These are phyloP conservation scores for Trichoderma sp. DNA, from an alignment of 2,329 filamentous ascomycete genomes.

Conservation along the genomic window DNA sequence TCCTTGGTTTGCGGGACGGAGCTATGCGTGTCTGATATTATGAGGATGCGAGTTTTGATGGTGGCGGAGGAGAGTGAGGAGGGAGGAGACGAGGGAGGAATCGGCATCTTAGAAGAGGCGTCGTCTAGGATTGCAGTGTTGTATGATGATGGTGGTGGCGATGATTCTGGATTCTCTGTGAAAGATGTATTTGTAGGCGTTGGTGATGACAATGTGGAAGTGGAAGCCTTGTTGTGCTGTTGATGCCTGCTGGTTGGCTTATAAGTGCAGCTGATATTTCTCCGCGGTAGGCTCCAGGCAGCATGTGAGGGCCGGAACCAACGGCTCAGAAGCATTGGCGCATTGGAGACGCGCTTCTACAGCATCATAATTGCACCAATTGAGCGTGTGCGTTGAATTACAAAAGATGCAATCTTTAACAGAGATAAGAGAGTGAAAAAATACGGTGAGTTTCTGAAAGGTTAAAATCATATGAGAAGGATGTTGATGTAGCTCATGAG, in stretches of 20 bases:
- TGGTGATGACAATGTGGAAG: neutral
- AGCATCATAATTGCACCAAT: neutral
- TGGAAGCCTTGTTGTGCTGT: neutral
- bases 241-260: neutral
- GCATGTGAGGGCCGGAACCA: neutral
- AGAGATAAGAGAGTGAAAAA: neutral
- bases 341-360: neutral
- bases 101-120: neutral
- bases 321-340: neutral
- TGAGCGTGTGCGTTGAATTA: too few relatives aligned
- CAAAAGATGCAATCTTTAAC: neutral
- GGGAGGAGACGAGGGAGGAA: neutral
- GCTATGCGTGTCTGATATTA: conserved; percentile 42
- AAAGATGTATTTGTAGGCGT: neutral
- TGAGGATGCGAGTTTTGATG: conserved; percentile 39
- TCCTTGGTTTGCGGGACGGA: conserved; percentile 24
- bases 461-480: neutral
- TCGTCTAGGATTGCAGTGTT: neutral
- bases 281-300: neutral
- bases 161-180: neutral
- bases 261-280: neutral
- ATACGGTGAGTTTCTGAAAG: neutral
- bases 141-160: neutral
- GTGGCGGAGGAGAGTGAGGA: conserved; percentile 6
- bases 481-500: neutral